Evolutionary conservation across 805 yeast species (phyloP), one percentile per base, ranked within the genome.

Genomic region (Candida succiphila): DNA sequence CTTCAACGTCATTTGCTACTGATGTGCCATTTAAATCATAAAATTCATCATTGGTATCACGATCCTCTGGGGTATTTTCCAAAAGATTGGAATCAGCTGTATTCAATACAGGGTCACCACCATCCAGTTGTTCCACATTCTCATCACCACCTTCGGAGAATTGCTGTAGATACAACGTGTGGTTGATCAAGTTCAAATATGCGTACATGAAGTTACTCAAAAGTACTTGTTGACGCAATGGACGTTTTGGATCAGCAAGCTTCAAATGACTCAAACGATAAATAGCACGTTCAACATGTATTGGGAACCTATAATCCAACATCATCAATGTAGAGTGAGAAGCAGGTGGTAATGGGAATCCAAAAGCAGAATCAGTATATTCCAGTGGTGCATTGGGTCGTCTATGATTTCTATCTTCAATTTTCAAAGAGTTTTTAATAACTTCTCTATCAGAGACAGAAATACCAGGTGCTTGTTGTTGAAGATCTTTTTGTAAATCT

Each of bases 151-250:
- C 23, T 20, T 30, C 19, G 18, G 23, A 27, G 4, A 30, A 9
- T 39, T 78, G 85, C 46, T 82, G 89, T 40, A 83, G 56, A 54
- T 79, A 85, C 44, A 82, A 63, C 13, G 89, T 88, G 52, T 89
- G 96, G 55, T 89, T 94, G 36, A 92, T 95, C 56, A 92, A 65
- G 51, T 92, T 89, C 64, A 92, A 69, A 57, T 92, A 92, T 1
- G 96, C 89, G 52, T 92, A 92, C 98, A 92, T 92, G 71, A 92
- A 92, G 54, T 92, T 92, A 38, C 96, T 85, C 42, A 92, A 60
- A 32, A 92, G 56, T 2, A 92, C 98, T 54, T 92, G 98, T 54
- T 92, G 96, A 25, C 87, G 69, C 40, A 92, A 61, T 20, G 94
- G 92, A 38, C 97, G 65, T 51, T 86, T 82, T 1, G 97, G 89